phyloP scores from a whole-genome alignment of 2,329 filamentous ascomycete species.

The Escovopsis sp. region DNA sequence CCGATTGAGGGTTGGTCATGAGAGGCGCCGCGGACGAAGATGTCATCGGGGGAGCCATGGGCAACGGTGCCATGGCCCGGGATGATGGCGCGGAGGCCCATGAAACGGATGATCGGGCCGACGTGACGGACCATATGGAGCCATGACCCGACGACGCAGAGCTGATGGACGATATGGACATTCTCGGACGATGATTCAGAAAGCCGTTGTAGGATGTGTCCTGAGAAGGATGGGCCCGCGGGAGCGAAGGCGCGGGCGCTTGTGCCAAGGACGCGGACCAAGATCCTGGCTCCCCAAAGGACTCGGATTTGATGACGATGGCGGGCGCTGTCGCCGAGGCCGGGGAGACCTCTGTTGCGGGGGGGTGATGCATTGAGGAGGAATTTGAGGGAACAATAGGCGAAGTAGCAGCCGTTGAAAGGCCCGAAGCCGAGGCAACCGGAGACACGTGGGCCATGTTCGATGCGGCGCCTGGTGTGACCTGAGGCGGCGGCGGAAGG shows the following conservation, averaged over 20 bases:
- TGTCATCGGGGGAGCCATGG: conserved; percentile 19
- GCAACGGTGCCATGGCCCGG: conserved; percentile 22
- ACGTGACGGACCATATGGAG: conserved; percentile 30
- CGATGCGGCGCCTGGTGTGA: conserved; percentile 8
- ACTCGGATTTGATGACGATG: conserved; percentile 6
- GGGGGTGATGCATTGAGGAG: conserved; percentile 16
- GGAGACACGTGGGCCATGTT: conserved; percentile 8
- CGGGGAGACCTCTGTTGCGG: not conserved
- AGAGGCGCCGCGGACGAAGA: conserved; percentile 14
- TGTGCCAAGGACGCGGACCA: conserved; percentile 4
- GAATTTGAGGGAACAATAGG: conserved; percentile 13
- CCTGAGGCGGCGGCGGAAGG: conserved; percentile 17
- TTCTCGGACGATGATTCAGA: conserved; percentile 25
- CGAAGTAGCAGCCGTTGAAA: conserved; percentile 3
- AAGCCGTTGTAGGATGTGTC: conserved; percentile 9
- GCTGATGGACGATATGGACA: conserved; percentile 35
- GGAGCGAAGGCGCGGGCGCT: not conserved
- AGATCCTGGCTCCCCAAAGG: conserved; percentile 4
- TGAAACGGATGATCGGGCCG: conserved; percentile 24
- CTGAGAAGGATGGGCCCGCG: not conserved
- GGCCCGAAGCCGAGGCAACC: conserved; percentile 6
- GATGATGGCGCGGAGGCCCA: conserved; percentile 22
- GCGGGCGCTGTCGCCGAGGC: conserved; percentile 2
- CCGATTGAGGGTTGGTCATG: conserved; percentile 18
- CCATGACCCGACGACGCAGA: conserved; percentile 34